These are phyloP conservation scores for Ligustrum vulgare DNA, from an alignment of 257 asterid species.

Conservation along the genomic window DNA sequence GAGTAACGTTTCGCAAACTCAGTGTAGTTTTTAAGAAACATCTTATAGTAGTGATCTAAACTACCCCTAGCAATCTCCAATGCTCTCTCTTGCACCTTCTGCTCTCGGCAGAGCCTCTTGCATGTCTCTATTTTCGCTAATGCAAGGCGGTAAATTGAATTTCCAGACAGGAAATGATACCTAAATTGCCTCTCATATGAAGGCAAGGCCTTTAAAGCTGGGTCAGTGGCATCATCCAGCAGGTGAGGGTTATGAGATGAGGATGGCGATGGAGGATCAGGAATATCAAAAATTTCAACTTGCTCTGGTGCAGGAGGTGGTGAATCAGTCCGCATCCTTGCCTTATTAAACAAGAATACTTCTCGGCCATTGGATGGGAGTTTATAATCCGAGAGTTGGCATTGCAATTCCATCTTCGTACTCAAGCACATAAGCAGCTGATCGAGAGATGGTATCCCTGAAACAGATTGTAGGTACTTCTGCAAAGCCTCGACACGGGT, in stretches of 20 bases:
- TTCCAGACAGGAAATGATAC: conserved; percentile 83
- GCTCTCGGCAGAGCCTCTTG: conserved; percentile 73
- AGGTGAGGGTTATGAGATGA: conserved; percentile 64
- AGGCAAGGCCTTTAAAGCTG: conserved; percentile 86
- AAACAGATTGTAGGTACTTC: conserved; percentile 55
- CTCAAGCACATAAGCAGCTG: conserved; percentile 87
- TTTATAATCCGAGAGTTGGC: conserved; percentile 66
- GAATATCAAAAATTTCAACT: conserved; percentile 53
- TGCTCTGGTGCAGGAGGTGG: conserved; percentile 68
- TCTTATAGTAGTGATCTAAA: conserved; percentile 75
- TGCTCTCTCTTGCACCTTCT: conserved; percentile 90
- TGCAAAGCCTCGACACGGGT: conserved; percentile 75
- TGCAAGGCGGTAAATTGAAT: conserved; percentile 65
- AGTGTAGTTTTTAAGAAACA: conserved; percentile 68
- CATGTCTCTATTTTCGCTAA: conserved; percentile 52
- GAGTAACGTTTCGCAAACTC: conserved; percentile 72
- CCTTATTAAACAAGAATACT: conserved; percentile 74
- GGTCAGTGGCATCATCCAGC: conserved; percentile 85
- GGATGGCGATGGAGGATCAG: conserved; percentile 59
- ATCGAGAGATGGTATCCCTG: conserved; percentile 62
- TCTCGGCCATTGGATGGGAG: conserved; percentile 76
- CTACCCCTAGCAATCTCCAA: conserved; percentile 85
- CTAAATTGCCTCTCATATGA: conserved; percentile 87
- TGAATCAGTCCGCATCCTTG: conserved; percentile 78
- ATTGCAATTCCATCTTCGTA: conserved; percentile 71